Evolutionary conservation across 2,329 filamentous ascomycete genomes (phyloP).

Genomic region (Ceratocystis harringtonii): DNA sequence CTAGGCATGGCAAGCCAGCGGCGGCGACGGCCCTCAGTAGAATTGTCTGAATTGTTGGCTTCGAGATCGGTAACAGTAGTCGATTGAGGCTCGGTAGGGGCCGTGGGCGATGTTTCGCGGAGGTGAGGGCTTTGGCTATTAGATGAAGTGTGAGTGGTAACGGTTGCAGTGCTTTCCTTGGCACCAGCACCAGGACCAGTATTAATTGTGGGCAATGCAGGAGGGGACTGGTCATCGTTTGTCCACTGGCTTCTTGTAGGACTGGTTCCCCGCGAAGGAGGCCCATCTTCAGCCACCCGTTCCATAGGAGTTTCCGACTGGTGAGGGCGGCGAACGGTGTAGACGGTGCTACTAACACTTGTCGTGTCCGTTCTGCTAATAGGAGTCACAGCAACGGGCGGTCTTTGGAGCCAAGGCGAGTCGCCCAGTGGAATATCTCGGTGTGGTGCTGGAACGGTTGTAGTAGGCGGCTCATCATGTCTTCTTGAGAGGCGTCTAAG

Average conservation of each 20-base stretch:
- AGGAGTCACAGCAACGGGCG: constrained; percentile 39
- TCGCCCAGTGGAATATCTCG: constrained; percentile 30
- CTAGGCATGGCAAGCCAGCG: constrained; percentile 20
- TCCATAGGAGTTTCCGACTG: constrained; percentile 32
- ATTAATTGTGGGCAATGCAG: background rate
- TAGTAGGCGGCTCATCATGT: constrained; percentile 19
- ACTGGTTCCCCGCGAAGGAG: constrained; percentile 6
- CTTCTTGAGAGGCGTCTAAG: background rate
- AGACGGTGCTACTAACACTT: constrained; percentile 49
- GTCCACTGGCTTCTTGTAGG: constrained; percentile 17
- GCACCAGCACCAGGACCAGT: background rate
- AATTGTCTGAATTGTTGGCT: constrained; percentile 5
- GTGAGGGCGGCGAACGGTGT: constrained; percentile 46
- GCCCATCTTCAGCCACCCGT: constrained; percentile 11
- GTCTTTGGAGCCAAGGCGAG: constrained; percentile 41
- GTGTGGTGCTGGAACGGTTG: constrained; percentile 20
- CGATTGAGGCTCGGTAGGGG: background rate
- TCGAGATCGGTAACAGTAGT: constrained; percentile 11
- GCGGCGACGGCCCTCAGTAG: background rate
- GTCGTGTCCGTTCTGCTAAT: constrained; percentile 47
- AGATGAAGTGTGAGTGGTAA: background rate
- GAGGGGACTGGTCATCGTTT: background rate
- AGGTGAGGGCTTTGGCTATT: background rate
- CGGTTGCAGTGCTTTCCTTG: background rate
- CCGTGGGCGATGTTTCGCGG: background rate